Evolutionary conservation across 2,329 filamentous ascomycete genomes (phyloP).

Genomic region (Clonostachys sp.): DNA sequence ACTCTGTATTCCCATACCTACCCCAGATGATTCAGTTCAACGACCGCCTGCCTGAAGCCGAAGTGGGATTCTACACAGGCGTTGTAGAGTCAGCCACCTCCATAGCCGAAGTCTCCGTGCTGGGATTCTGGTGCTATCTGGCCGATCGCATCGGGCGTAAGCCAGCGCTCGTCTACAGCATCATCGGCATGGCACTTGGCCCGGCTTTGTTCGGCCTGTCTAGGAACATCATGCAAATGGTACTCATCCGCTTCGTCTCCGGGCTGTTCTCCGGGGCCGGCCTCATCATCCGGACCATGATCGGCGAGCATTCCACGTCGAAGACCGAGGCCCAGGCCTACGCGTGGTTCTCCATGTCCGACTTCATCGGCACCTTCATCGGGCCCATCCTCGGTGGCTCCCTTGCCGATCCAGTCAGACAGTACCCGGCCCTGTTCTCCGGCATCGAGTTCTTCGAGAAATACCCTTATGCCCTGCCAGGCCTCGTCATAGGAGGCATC

Average conservation of each 20-base stretch:
- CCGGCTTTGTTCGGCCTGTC: slow-evolving; percentile 59
- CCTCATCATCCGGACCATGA: slow-evolving; percentile 73
- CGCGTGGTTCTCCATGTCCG: slow-evolving; percentile 69
- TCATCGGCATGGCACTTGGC: slow-evolving; percentile 55
- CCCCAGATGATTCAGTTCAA: too few relatives aligned
- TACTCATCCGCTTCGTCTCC: slow-evolving; percentile 63
- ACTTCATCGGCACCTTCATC: slow-evolving; percentile 69
- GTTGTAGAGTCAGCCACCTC: slow-evolving; percentile 53
- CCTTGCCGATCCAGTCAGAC: slow-evolving; percentile 61
- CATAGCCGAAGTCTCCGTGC: slow-evolving; percentile 66
- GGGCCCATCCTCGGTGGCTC: slow-evolving; percentile 67
- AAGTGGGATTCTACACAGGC: too few relatives aligned
- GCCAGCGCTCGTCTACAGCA: slow-evolving; percentile 70
- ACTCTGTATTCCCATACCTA: too few relatives aligned
- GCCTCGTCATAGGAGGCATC: slow-evolving; percentile 1
- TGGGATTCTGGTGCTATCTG: slow-evolving; percentile 70
- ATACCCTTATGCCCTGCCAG: slow-evolving; percentile 51
- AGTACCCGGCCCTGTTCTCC: slow-evolving; percentile 49
- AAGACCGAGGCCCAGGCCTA: slow-evolving; percentile 67
- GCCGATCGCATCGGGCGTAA: slow-evolving; percentile 69
- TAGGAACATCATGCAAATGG: slow-evolving; percentile 63
- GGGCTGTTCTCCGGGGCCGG: slow-evolving; percentile 71
- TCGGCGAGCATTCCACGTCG: slow-evolving; percentile 62
- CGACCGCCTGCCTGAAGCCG: too few relatives aligned
- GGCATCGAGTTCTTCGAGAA: slow-evolving; percentile 35